Conservation (phyloP, 768 basidiomycete species). For the Boletus sp. region DNA sequence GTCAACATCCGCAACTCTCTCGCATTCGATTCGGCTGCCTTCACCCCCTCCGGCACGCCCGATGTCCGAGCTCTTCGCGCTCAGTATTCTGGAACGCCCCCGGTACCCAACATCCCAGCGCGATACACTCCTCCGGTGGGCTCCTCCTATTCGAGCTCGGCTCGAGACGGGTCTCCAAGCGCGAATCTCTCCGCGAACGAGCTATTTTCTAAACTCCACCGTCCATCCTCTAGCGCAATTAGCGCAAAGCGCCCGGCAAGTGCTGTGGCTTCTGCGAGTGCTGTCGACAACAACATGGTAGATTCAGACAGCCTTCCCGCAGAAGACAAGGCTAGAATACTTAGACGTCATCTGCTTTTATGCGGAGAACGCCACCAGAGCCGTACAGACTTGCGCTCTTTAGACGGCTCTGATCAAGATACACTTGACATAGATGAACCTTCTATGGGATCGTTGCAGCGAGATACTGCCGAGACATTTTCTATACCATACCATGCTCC, state of each 20-base stretch:
- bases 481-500: conserved; percentile 85
- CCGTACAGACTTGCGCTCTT: conserved; percentile 22
- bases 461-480: conserved; percentile 65
- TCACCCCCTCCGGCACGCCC: conserved; percentile 55
- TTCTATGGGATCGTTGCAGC: conserved; percentile 19
- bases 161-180: conserved; percentile 11
- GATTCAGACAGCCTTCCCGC: conserved; percentile 65
- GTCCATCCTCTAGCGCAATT: conserved; percentile 36
- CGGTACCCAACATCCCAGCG: conserved; percentile 48
- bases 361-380: conserved; percentile 53
- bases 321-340: conserved; percentile 79
- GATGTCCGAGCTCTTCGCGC: conserved; percentile 63
- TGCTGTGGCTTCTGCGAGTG: conserved; percentile 28
- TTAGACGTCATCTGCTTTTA: conserved; percentile 77
- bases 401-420: conserved; percentile 25
- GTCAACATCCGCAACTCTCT: conserved; percentile 42
- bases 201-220: conserved; percentile 13
- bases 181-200: conserved; percentile 7
- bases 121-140: conserved; percentile 49
- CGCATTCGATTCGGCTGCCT: conserved; percentile 9
- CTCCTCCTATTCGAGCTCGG: conserved; percentile 11
- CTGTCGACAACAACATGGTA: conserved; percentile 27
- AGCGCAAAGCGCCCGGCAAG: conserved; percentile 34
- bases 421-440: conserved; percentile 14
- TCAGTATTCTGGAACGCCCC: conserved; percentile 58